A percentile compares a stretch with the other conserved stretches of the same genome.
Evolutionary conservation across 352 stramenopile species (phyloP).

Genomic region (Phytophthora tubulina): DNA sequence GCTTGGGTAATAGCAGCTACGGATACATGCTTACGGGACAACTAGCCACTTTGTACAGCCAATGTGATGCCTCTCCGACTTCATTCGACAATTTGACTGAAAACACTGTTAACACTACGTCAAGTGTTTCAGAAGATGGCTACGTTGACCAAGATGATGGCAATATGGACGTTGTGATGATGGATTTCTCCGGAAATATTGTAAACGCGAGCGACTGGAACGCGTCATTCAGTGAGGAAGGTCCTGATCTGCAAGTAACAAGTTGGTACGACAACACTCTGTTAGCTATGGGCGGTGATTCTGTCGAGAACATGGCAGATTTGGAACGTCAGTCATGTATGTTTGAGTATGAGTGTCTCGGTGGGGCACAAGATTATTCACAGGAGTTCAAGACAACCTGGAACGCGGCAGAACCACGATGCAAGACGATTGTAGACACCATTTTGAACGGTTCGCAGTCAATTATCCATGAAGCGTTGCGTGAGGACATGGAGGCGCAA

Average conservation of each 20-base stretch:
- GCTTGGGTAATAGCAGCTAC: slow-evolving; percentile 64
- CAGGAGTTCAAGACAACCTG: slow-evolving; percentile 59
- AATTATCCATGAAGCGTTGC: slow-evolving; percentile 52
- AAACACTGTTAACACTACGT: slow-evolving; percentile 6
- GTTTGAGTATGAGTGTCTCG: slow-evolving; percentile 64
- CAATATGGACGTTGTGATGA: slow-evolving; percentile 26
- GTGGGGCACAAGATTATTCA: slow-evolving; percentile 54
- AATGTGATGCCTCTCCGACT: slow-evolving; percentile 44
- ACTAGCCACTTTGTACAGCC: slow-evolving; percentile 50
- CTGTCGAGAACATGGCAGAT: slow-evolving; percentile 51
- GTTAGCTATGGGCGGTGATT: slow-evolving; percentile 43
- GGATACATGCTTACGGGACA: slow-evolving; percentile 61
- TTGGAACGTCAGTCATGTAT: slow-evolving; percentile 67
- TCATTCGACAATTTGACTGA: slow-evolving; percentile 12
- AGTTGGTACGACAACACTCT: slow-evolving; percentile 52
- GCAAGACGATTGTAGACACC: slow-evolving; percentile 58
- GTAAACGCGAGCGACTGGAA: slow-evolving; percentile 10
- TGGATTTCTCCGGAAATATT: slow-evolving; percentile 17
- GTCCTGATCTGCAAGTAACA: slow-evolving; percentile 35
- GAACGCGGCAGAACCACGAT: slow-evolving; percentile 49
- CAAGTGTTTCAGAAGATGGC: slow-evolving; percentile 19
- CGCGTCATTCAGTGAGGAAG: slow-evolving; percentile 34
- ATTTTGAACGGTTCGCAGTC: slow-evolving; percentile 44
- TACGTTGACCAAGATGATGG: slow-evolving; percentile 33
- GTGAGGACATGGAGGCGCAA: slow-evolving; percentile 40